Base-by-base conservation (phyloP, 208 protist species). In the Angomonas ambiguus region DNA sequence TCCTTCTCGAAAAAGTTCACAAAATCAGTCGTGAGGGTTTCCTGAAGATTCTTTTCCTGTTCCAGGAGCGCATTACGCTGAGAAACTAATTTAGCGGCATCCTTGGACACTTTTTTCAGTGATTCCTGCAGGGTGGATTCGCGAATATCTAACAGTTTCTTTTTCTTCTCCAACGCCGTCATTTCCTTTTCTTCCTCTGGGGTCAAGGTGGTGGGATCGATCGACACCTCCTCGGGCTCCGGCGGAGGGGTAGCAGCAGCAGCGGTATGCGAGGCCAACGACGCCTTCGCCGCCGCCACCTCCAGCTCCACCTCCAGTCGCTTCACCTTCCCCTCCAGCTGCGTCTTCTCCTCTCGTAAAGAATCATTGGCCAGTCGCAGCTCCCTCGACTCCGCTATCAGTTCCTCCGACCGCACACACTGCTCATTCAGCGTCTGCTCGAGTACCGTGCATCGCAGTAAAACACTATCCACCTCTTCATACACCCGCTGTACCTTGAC, bases 111-210 rank as follows among this genome's bases (percentile, higher is more conserved):
- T 61, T 87, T 88, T 53, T 88, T 85, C 35, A 87, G 64, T 3
- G 78, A 76, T 34, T 83, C 80, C 68, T 92, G 76, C 65, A 88
- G 77, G 45, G 80, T 79, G 18, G 75, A 72, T 64, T 92, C 82
- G 10, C 78, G 76, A 67, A 81, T 30, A 62, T 85, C 77, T 0
- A 88, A 69, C 42, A 76, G 64, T 6, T 70, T 78, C 53, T 83
- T 64, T 68, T 74, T 77, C 62, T 80, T 77, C 27, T 67, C 65
- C 32, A 80, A 45, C 6, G 31, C 31, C 13, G 68, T 68, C 35
- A 70, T 65, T 35, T 35, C 61, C 42, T 45, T 25, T 28, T 71
- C 63, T 33, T 72, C 67, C 30, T 72, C 64, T 18, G 41, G 60
- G 2, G 59, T 51, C 0, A 59, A 10, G 2, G 33, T 49, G 10